phyloP scores from a whole-genome alignment of 805 yeast genomes.

The Wickerhamomyces bovis region DNA sequence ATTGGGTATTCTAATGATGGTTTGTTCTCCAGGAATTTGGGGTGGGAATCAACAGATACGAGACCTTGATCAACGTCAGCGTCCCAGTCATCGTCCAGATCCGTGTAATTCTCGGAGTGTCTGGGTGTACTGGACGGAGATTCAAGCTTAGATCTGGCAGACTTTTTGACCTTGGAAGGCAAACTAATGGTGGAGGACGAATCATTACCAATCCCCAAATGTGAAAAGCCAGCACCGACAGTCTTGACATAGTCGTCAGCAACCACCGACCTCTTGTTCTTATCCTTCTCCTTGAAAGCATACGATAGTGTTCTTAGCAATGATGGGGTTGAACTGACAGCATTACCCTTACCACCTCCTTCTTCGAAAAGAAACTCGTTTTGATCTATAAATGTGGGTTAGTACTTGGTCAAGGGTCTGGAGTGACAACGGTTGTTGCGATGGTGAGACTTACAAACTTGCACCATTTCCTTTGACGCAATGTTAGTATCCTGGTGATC shows the following conservation, averaged over 20 bases:
- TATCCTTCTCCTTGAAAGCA: constrained; percentile 21
- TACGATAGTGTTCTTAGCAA: constrained; percentile 20
- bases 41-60: constrained; percentile 21
- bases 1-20: constrained; percentile 23
- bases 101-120: constrained; percentile 43
- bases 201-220: constrained; percentile 35
- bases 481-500: background rate
- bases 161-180: constrained; percentile 9
- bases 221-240: constrained; percentile 53
- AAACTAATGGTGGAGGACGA: constrained; percentile 12
- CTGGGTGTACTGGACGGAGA: constrained; percentile 20
- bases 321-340: constrained; percentile 38
- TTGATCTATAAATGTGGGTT: constrained; percentile 19
- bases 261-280: constrained; percentile 21
- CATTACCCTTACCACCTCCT: constrained; percentile 61
- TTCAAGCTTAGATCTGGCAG: constrained; percentile 8
- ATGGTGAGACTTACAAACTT: constrained; percentile 29
- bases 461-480: constrained; percentile 33
- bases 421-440: background rate
- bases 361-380: constrained; percentile 65
- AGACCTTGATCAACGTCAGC: constrained; percentile 52
- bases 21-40: constrained; percentile 26
- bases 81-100: constrained; percentile 91
- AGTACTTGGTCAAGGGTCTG: constrained; percentile 1
- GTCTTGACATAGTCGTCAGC: constrained; percentile 32